Percentiles rank a stretch among this genome's conserved stretches.
These are phyloP conservation scores for Penicillium sp. DNA, from an alignment of 2,329 filamentous ascomycete species.

Conservation along the genomic window DNA sequence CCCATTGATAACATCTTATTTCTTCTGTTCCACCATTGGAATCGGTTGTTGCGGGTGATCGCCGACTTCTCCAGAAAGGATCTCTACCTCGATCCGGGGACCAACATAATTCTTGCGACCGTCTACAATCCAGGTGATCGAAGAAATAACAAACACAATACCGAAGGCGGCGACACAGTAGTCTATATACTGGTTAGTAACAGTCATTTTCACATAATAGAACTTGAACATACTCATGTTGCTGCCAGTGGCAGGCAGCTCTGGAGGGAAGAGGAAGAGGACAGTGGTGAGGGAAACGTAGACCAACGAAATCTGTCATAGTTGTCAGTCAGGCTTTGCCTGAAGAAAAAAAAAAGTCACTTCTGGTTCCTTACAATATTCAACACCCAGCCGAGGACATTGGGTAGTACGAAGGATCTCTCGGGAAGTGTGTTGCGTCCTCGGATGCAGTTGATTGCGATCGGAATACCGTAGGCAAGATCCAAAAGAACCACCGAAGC, in stretches of 20 bases:
- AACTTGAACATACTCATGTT: conserved; percentile 64
- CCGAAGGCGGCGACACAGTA: conserved; percentile 56
- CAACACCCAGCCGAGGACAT: conserved; percentile 58
- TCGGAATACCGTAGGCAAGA: conserved; percentile 73
- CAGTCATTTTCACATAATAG: background rate
- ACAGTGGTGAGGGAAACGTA: conserved; percentile 73
- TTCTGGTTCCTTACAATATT: conserved; percentile 49
- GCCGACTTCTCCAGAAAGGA: conserved; percentile 26
- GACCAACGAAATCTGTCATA: conserved; percentile 54
- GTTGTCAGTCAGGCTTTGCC: conserved; percentile 1
- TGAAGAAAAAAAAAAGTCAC: background rate
- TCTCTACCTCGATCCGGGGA: conserved; percentile 48
- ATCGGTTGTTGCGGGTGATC: conserved; percentile 18
- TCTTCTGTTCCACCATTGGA: conserved; percentile 15
- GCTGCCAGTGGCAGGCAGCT: conserved; percentile 61
- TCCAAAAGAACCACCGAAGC: conserved; percentile 71
- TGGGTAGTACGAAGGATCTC: conserved; percentile 59
- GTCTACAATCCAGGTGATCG: conserved; percentile 61
- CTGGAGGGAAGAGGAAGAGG: conserved; percentile 73
- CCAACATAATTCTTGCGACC: conserved; percentile 62
- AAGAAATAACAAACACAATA: conserved; percentile 58
- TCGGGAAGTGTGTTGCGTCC: conserved; percentile 66
- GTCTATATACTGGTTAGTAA: conserved; percentile 26
- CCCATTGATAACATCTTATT: background rate
- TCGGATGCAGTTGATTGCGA: conserved; percentile 67